phyloP scores from a whole-genome alignment of 2,329 filamentous ascomycete species.

The Blumeriella jaapii region DNA sequence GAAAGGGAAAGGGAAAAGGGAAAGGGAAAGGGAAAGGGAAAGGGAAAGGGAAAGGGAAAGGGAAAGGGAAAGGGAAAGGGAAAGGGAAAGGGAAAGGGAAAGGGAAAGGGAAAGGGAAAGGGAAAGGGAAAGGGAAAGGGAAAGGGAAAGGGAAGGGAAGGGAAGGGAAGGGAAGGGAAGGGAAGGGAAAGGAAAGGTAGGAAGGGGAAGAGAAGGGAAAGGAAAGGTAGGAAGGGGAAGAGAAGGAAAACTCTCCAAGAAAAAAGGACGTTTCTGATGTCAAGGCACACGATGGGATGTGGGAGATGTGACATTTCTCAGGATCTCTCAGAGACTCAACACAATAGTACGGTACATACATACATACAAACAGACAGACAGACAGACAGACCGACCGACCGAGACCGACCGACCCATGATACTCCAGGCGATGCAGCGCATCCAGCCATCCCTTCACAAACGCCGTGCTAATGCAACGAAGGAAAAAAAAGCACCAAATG shows the following conservation, averaged over 20 bases:
- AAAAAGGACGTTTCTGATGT: neutral
- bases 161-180: neutral
- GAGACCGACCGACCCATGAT: neutral
- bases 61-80: neutral
- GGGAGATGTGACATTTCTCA: too few species aligned
- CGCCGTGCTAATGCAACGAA: slow-evolving; percentile 4
- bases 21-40: slow-evolving; percentile 2
- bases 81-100: neutral
- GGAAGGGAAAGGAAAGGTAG: neutral
- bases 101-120: neutral
- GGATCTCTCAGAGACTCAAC: too few species aligned
- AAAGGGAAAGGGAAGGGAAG: neutral
- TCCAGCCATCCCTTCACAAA: neutral
- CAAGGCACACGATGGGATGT: neutral
- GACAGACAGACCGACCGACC: neutral
- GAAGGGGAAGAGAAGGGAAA: neutral
- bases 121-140: neutral
- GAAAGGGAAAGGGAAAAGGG: neutral
- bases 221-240: too few species aligned
- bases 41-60: neutral
- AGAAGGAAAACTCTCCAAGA: too few species aligned
- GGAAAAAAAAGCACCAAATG: neutral
- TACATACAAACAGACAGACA: too few species aligned
- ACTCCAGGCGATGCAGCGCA: slow-evolving; percentile 2
- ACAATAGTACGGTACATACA: too few species aligned